These are phyloP conservation scores for Oryza glumipatula DNA, from an alignment of 176 grass and related monocot species.

Conservation along the genomic window DNA sequence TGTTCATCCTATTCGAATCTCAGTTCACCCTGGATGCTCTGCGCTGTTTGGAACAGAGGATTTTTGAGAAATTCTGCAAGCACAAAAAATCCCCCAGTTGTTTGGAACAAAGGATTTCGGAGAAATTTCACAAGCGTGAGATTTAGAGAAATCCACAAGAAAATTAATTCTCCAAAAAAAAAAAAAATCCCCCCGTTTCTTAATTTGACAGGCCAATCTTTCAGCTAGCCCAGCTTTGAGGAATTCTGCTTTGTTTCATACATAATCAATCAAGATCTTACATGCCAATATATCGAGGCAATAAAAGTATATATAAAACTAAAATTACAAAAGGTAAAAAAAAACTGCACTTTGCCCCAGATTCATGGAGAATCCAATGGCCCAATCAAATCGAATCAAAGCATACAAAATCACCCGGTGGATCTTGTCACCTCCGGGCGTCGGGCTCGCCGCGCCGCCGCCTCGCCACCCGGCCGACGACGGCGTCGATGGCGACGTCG, in stretches of 20 bases:
- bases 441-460: constrained; percentile 25
- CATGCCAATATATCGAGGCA: background rate
- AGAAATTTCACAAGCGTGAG: no score
- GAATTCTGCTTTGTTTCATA: background rate
- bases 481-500: constrained; percentile 56
- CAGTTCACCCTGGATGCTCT: background rate
- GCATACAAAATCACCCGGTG: background rate
- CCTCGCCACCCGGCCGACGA: constrained; percentile 40
- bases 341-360: background rate
- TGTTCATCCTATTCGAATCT: background rate
- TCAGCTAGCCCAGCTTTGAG: background rate
- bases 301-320: background rate
- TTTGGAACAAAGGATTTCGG: background rate
- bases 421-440: background rate
- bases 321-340: background rate
- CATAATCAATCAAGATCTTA: background rate
- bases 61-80: background rate
- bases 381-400: background rate
- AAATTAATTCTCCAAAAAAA: background rate
- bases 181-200: background rate
- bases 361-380: background rate
- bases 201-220: background rate
- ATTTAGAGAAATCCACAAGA: background rate
- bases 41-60: background rate
- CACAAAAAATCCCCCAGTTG: background rate